Base-by-base conservation (phyloP, 2,329 filamentous ascomycete genomes). In the Ophiocordyceps camponoti-saundersi region DNA sequence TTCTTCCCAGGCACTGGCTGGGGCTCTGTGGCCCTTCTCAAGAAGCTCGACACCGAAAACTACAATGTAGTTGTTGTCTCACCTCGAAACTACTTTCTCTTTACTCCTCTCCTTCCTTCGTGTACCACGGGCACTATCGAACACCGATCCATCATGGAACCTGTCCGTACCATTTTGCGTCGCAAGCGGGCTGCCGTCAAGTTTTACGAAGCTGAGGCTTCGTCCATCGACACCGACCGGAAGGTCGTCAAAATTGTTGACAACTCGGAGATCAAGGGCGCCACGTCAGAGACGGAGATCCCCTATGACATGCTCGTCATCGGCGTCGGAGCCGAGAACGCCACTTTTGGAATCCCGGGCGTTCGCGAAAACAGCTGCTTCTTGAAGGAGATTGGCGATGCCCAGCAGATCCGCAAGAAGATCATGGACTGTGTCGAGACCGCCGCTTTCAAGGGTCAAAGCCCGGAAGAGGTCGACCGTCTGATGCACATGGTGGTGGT, bases 391-490 rank as follows among this genome's bases (percentile, higher is more conserved):
- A 95, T 98, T 61, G 80, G 77, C 54, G 93, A 98, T 64, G 92
- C 92, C 48, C 92, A 98, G 69, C 78, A 79, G 60, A 98, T 98
- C 62, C 87, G 92, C 61, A 95, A 90, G 75, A 88, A 87, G 68
- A 95, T 98, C 67, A 98, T 98, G 92, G 92, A 98, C 71, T 98
- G 92, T 65, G 89, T 95, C 56, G 92, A 98, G 71, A 95, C 90
- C 34, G 92, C 92, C 46, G 90, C 87, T 51, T 95, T 98, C 82
- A 96, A 96, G 77, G 90, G 88, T 61, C 92, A 98, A 70, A 73
- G 77, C 36, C 70, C 77, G 16, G 86, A 92, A 54, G 93, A 98
- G 69, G 72, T 94, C 61, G 82, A 93, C 71, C 87, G 92, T 55
- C 79, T 98, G 57, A 76, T 98, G 63, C 90, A 96, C 75, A 96